Evolutionary conservation across 106 monocot genomes (phyloP), one percentile per base, ranked within the genome.

Genomic region (Acorus gramineus): DNA sequence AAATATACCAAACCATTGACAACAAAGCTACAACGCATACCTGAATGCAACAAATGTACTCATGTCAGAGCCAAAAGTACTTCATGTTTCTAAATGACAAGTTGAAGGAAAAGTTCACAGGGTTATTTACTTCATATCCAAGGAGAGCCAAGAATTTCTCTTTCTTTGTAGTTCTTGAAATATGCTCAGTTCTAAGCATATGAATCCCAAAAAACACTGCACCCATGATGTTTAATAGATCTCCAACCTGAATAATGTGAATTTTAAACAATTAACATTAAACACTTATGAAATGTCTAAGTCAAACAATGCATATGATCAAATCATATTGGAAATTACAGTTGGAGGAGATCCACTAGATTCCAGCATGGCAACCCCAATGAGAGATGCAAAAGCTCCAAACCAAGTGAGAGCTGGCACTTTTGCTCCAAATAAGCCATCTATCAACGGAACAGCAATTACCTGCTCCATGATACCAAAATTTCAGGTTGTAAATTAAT

Each of bases 161-260:
- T 47, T 81, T 93, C 46, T 83, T 79, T 4, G 81, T 93, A 69
- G 4, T 81, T 79, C 81, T 71, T 56, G 84, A 83, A 55, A 93
- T 77, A 66, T 89, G 83, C 47, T 89, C 86, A 43, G 89, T 93
- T 14, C 89, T 78, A 7, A 89, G 60, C 55, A 89, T 86, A 66
- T 89, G 93, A 50, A 93, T 86, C 46, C 86, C 89, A 68, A 89
- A 93, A 66, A 84, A 93, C 10, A 86, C 63, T 0, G 89, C 83
- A 62, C 86, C 86, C 66, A 93, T 62, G 60, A 89, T 55, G 64
- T 84, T 93, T 47, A 93, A 65, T 69, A 86, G 42, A 77, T 93
- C 93, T 50, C 93, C 89, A 68, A 81, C 83, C 89, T 93, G 28
- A 28, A 28, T 28, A 28, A 28, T 28, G 28, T 28, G 28, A 28